Conservation (phyloP, 1,284 basidiomycete species). For the Agroathelia rolfsii region DNA sequence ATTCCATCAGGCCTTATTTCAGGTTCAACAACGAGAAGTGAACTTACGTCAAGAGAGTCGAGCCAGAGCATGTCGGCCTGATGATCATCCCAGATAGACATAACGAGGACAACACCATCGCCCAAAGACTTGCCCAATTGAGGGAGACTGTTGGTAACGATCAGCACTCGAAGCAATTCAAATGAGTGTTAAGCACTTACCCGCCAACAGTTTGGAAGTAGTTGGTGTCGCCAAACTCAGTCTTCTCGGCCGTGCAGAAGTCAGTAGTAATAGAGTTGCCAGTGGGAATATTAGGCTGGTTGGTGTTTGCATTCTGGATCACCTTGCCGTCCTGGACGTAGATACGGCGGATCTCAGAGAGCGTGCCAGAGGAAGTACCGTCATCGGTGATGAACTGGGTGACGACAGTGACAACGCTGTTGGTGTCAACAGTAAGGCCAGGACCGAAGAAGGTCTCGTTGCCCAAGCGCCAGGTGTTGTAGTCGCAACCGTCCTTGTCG, state of each 20-base stretch:
- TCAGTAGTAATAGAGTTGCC: constrained; percentile 29
- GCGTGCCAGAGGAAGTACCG: constrained; percentile 32
- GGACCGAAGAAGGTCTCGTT: constrained; percentile 38
- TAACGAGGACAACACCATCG: constrained; percentile 42
- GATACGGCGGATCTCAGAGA: constrained; percentile 41
- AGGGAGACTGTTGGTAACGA: constrained; percentile 23
- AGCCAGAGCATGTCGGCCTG: constrained; percentile 51
- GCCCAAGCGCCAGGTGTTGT: constrained; percentile 49
- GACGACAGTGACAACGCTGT: constrained; percentile 39
- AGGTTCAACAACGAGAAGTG: too few species aligned
- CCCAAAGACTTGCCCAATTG: constrained; percentile 34
- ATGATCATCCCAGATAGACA: constrained; percentile 50
- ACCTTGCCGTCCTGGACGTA: constrained; percentile 42
- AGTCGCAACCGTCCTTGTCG: constrained; percentile 44
- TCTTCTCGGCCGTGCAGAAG: constrained; percentile 35
- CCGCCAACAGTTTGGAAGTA: constrained; percentile 37
- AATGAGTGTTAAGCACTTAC: too few species aligned
- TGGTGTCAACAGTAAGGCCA: constrained; percentile 33
- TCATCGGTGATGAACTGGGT: constrained; percentile 43
- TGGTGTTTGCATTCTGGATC: constrained; percentile 37
- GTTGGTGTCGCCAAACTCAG: constrained; percentile 32
- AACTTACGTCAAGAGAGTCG: too few species aligned
- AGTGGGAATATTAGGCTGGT: constrained; percentile 29
- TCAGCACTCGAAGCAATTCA: too few species aligned
- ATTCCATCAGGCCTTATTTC: too few species aligned